Evolutionary conservation across 2,329 filamentous ascomycete genomes (phyloP), one percentile per base, ranked within the genome.

Genomic region (Aspergillus pseudoglaucus): DNA sequence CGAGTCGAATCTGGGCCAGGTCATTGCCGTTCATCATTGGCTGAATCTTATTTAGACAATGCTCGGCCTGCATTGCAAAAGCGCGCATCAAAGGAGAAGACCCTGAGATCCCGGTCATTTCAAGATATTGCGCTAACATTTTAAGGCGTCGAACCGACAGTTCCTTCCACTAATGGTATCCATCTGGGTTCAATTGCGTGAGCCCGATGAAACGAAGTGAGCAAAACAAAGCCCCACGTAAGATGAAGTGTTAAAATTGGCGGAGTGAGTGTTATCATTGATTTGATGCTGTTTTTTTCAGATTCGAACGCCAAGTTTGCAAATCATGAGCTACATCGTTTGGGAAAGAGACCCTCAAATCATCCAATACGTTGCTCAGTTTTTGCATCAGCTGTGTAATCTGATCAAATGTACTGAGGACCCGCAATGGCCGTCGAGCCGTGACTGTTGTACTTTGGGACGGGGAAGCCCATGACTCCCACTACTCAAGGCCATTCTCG

Each of bases 401-500:
- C 32, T 37, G 25, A 27, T 56, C 54, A 44, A 53, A 56, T 20
- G 42, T 54, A 40, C 52, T 56, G 12, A 54, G 35, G 12, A 48
- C 47, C 42, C 52, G 47, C 22, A 56, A 33, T 38, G 44, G 44
- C 40, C 39, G 27, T 41, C n/a, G 25, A 45, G 5, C 46, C 20
- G 17, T 12, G 17, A n/a, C 33, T n/a, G 9, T 32, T 41, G 39
- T 23, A 22, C 12, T 18, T 8, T 27, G 22, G 20, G 41, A 25
- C 7, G 45, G 35, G 14, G 40, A 25, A 8, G 48, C 25, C 56
- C 56, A 58, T 8, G 50, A 42, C 18, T 55, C 53, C 54, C 54
- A 57, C 22, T 57, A 54, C 14, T 58, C 53, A 6, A 57, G 44
- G 41, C 50, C 50, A 27, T 57, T 48, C 44, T 58, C 54, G 3